Base-by-base conservation (phyloP, 75 land plant species). In the Cupressus sempervirens region DNA sequence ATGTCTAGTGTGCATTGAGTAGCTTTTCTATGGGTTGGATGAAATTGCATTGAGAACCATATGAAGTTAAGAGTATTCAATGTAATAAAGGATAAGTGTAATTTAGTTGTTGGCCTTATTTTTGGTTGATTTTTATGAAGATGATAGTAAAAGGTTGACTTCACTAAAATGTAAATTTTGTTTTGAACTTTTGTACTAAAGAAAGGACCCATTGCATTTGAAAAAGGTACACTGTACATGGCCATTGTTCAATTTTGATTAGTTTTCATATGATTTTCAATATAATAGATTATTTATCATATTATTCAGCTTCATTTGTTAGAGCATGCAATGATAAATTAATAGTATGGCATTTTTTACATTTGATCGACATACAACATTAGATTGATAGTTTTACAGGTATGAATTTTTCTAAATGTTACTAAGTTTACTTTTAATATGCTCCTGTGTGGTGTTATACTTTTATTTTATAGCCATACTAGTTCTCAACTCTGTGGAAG, bases 351-450 rank as follows among this genome's bases (percentile, higher is more conserved):
- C 43, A 79, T 26, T 40, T 43, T 41, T 16, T 43, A 79, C 43
- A 18, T 79, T 82, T 82, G 26, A 82, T 52, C 36, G 8, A 53
- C 20, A 29, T 82, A 35, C 83, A 43, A 53, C 62, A 82, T 50
- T 82, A 82, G 83, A 53, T 82, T 82, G 81, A 46, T 82, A 82
- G 83, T 82, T 82, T 82, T 82, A 62, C 83, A 82, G 83, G 83
- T 82, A n/a, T n/a, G n/a, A n/a, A n/a, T n/a, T n/a, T n/a, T n/a
- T n/a, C n/a, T n/a, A n/a, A n/a, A n/a, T n/a, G n/a, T n/a, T n/a
- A n/a, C n/a, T n/a, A n/a, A n/a, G n/a, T n/a, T n/a, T n/a, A n/a
- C n/a, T n/a, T n/a, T n/a, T n/a, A n/a, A n/a, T n/a, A n/a, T n/a
- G n/a, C n/a, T n/a, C n/a, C n/a, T n/a, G n/a, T n/a, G n/a, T n/a